These are phyloP conservation scores for Colletotrichum echinochloae DNA, from an alignment of 2,329 filamentous ascomycete genomes.

Conservation along the genomic window DNA sequence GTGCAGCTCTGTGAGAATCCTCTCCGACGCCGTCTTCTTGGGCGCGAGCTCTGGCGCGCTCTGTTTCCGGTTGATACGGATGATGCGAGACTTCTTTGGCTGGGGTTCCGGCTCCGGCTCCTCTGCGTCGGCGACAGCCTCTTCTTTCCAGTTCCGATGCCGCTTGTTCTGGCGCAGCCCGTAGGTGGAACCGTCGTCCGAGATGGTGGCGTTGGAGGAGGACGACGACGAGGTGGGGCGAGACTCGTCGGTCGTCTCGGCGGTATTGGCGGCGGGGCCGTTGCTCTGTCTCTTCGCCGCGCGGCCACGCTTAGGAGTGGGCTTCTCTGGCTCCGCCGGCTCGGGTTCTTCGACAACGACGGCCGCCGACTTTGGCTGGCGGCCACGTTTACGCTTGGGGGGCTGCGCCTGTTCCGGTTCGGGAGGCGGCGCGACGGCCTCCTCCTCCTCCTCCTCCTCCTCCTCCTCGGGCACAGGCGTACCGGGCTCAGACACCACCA, in stretches of 20 bases:
- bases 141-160: slow-evolving; percentile 65
- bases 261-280: slow-evolving; percentile 7
- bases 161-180: slow-evolving; percentile 53
- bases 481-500: slow-evolving; percentile 36
- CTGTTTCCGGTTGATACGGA: slow-evolving; percentile 39
- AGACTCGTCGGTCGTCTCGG: slow-evolving; percentile 56
- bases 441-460: no score
- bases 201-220: slow-evolving; percentile 62
- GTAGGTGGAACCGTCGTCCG: slow-evolving; percentile 40
- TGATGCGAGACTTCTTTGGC: slow-evolving; percentile 47
- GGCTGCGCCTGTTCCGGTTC: slow-evolving; percentile 28
- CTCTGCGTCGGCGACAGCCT: slow-evolving; percentile 57
- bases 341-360: slow-evolving; percentile 23
- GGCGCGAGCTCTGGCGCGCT: slow-evolving; percentile 23
- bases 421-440: slow-evolving; percentile 30
- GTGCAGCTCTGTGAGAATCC: slow-evolving; percentile 30
- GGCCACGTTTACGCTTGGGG: slow-evolving; percentile 40
- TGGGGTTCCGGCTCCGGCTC: slow-evolving; percentile 51
- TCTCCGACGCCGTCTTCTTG: slow-evolving; percentile 18
- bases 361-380: slow-evolving; percentile 32
- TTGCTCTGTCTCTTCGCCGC: slow-evolving; percentile 35
- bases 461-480: slow-evolving; percentile 34
- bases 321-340: slow-evolving; percentile 21
- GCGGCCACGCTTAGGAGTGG: slow-evolving; percentile 35
- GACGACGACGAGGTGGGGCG: slow-evolving; percentile 67